Evolutionary conservation across 306 rosid genomes (phyloP).

Genomic region (Abrus precatorius): DNA sequence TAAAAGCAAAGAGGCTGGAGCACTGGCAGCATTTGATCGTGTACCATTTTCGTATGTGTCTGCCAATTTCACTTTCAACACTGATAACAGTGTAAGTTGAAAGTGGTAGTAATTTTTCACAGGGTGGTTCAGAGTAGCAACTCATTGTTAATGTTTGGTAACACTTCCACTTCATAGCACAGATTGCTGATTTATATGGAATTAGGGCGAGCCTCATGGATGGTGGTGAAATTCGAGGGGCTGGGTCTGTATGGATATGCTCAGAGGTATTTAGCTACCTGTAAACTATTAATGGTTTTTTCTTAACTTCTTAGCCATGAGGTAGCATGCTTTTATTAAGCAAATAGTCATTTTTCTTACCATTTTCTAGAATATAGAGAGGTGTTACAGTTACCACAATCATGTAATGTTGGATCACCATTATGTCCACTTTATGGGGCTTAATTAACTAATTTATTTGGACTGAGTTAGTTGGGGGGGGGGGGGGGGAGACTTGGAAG

Average conservation of each 20-base stretch:
- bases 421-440: constrained; percentile 9
- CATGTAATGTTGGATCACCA: constrained; percentile 38
- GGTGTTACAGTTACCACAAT: constrained; percentile 19
- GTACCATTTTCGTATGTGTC: constrained; percentile 89
- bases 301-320: background rate
- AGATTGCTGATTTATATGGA: constrained; percentile 98
- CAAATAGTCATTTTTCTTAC: background rate
- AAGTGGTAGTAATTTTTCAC: constrained; percentile 29
- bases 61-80: constrained; percentile 95
- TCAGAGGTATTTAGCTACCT: constrained; percentile 75
- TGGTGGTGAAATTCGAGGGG: constrained; percentile 99
- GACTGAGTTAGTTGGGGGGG: background rate
- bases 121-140: constrained; percentile 17
- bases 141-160: constrained; percentile 44
- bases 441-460: background rate
- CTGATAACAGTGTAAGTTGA: constrained; percentile 87
- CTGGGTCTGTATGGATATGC: constrained; percentile 98
- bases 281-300: constrained; percentile 34
- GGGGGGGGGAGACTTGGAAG: constrained; percentile 36
- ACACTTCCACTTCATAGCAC: constrained; percentile 45
- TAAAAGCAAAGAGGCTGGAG: constrained; percentile 91
- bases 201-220: constrained; percentile 92
- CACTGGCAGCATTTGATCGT: constrained; percentile 91
- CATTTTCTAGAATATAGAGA: background rate
- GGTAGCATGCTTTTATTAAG: constrained; percentile 27